Evolutionary conservation across 139 green algal species (phyloP), one percentile per base, ranked within the genome.

Genomic region (Microglena sp.): DNA sequence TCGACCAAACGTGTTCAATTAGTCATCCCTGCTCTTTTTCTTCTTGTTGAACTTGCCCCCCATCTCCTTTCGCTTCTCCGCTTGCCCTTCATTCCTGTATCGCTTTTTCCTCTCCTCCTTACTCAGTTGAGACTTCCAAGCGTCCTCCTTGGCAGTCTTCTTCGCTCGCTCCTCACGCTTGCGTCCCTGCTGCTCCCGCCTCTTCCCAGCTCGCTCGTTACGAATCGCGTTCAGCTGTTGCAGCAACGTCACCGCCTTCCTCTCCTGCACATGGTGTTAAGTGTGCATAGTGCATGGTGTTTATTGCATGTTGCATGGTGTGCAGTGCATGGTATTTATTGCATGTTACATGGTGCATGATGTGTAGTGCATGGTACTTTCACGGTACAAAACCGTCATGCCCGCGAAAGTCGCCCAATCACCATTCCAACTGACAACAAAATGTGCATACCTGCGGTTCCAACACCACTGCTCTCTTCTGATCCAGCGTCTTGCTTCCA

Each of bases 151-250:
- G 2, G 30, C 76, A 21, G 64, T 29, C 66, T 76, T 76, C 69
- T 80, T 80, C 21, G 18, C 32, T 32, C 75, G 68, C 56, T 63
- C 44, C 30, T 34, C 54, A 2, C n/a, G 53, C 5, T 61, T 60
- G 4, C 81, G 68, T 2, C 55, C 40, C 50, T 80, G 72, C 66
- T 82, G 60, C 56, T 57, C 85, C 5, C 71, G 60, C 44, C 86
- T 69, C 79, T 90, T 91, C 34, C 46, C 64, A 21, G 81, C 76
- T 80, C 93, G 95, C 6, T 88, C 83, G 72, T 97, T 96, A 60
- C 91, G 82, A 60, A 98, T 93, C n/a, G 92, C 86, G 60, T 92
- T 92, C 27, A 98, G 90, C 79, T 96, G 87, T 68, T 90, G 73
- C 61, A 97, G 46, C 73, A 97, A 77, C 26, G 82, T 82, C 46